These are phyloP conservation scores for Solanum sejunctum DNA, from an alignment of 257 asterid genomes.

Conservation along the genomic window DNA sequence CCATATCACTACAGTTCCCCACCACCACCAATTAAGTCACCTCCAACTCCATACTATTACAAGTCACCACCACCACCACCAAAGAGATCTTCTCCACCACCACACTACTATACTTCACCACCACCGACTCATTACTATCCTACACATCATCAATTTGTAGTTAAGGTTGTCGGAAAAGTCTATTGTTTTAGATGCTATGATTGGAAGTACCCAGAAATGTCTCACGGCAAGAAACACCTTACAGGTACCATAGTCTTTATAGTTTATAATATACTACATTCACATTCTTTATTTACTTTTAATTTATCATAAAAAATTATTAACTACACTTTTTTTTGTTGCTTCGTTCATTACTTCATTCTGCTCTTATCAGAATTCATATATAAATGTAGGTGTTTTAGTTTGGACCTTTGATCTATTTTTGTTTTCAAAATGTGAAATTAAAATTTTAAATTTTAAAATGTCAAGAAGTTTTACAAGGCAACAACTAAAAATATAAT, in stretches of 20 bases:
- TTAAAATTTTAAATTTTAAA: neutral
- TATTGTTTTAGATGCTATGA: slow-evolving; percentile 9
- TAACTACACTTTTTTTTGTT: neutral
- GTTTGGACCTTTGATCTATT: neutral
- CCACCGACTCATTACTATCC: slow-evolving; percentile 18
- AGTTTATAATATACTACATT: neutral
- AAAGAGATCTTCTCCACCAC: neutral
- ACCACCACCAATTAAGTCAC: neutral
- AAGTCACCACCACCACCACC: neutral
- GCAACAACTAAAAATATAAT: neutral
- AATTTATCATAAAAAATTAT: neutral
- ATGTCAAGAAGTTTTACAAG: neutral
- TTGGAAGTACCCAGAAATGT: slow-evolving; percentile 8
- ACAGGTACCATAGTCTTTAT: neutral
- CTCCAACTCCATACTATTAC: neutral
- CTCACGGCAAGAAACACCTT: slow-evolving; percentile 16
- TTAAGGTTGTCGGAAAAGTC: slow-evolving; percentile 16
- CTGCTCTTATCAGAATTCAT: neutral
- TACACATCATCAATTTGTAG: neutral
- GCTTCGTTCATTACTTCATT: too few relatives aligned
- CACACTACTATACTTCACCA: neutral
- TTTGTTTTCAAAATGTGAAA: neutral
- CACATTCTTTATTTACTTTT: neutral
- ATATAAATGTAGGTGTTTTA: neutral
- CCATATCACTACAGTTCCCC: neutral